phyloP scores from a whole-genome alignment of 331 rosid genomes.

The Stylosanthes scabra region DNA sequence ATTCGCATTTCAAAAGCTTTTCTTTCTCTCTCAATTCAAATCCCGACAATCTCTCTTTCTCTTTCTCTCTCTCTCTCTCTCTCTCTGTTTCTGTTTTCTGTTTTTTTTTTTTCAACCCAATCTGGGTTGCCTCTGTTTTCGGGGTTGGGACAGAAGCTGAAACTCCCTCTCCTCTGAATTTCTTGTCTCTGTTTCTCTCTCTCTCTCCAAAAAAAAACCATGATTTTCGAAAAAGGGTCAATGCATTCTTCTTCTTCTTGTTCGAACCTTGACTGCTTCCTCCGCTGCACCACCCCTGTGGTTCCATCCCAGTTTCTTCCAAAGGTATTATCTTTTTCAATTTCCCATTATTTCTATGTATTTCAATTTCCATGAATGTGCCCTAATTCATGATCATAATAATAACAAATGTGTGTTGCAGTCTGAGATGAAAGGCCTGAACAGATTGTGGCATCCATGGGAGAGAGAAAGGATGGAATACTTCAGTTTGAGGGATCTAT shows the following conservation, averaged over 20 bases:
- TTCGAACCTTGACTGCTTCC: conserved; percentile 84
- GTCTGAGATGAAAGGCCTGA: conserved; percentile 80
- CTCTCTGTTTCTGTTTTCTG: not conserved
- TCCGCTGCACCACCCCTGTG: conserved; percentile 80
- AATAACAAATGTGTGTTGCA: conserved; percentile 4
- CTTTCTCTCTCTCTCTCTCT: conserved; percentile 1
- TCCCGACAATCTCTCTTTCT: conserved; percentile 55
- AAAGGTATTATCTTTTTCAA: conserved; percentile 54
- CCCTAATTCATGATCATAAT: not conserved
- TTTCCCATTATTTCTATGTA: not conserved
- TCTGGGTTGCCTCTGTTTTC: conserved; percentile 54
- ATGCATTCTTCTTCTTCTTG: conserved; percentile 61
- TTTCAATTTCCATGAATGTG: too few species aligned
- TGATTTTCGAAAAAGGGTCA: conserved; percentile 75
- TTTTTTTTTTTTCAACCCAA: conserved; percentile 17
- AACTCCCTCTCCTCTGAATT: conserved; percentile 25
- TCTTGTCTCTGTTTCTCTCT: conserved; percentile 25
- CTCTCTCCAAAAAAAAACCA: conserved; percentile 21
- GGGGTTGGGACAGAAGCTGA: conserved; percentile 74
- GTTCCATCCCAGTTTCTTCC: conserved; percentile 82
- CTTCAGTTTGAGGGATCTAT: conserved; percentile 87
- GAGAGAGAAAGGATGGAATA: conserved; percentile 90
- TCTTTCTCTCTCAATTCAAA: conserved; percentile 39
- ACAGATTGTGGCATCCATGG: conserved; percentile 98
- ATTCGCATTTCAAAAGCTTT: conserved; percentile 41